Percentiles rank a stretch among this genome's conserved stretches.
Evolutionary conservation across 768 basidiomycete genomes (phyloP).

Genomic region (Nidularia pulvinata): DNA sequence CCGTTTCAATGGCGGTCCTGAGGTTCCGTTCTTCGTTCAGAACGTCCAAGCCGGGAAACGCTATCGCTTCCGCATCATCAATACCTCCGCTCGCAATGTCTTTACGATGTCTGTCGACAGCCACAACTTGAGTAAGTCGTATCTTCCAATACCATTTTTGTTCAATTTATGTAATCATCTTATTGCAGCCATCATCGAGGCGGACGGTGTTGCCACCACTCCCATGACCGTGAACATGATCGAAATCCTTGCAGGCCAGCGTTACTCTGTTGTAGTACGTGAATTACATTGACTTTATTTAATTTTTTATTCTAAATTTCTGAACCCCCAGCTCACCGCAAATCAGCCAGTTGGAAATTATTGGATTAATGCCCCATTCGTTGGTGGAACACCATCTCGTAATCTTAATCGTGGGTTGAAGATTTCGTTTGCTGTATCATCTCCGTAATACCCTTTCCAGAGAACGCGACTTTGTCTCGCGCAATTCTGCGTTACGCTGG

Average conservation of each 20-base stretch:
- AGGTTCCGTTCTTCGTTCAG: constrained; percentile 29
- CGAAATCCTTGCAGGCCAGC: constrained; percentile 39
- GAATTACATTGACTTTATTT: not conserved
- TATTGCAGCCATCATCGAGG: constrained; percentile 25
- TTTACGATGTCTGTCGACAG: constrained; percentile 28
- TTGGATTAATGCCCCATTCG: constrained; percentile 30
- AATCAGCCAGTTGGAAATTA: constrained; percentile 40
- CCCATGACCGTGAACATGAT: constrained; percentile 28
- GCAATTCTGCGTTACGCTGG: constrained; percentile 33
- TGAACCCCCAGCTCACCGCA: constrained; percentile 19
- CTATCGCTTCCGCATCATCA: constrained; percentile 50
- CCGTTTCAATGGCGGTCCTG: constrained; percentile 35
- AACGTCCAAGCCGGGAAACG: constrained; percentile 31
- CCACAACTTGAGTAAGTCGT: constrained; percentile 5
- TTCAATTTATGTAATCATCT: not conserved
- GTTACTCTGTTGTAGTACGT: constrained; percentile 33
- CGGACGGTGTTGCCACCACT: constrained; percentile 25
- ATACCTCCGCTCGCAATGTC: constrained; percentile 36
- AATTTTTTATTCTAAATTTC: too few relatives aligned
- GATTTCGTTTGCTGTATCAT: not conserved
- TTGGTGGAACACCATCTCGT: constrained; percentile 14
- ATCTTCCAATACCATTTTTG: not conserved
- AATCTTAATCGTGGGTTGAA: constrained; percentile 15
- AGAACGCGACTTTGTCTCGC: constrained; percentile 24
- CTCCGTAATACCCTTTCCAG: constrained; percentile 5